Percentiles rank a stretch among this genome's conserved stretches.
Evolutionary conservation across 2,329 filamentous ascomycete genomes (phyloP).

Genomic region (Trichoderma pleuroti): DNA sequence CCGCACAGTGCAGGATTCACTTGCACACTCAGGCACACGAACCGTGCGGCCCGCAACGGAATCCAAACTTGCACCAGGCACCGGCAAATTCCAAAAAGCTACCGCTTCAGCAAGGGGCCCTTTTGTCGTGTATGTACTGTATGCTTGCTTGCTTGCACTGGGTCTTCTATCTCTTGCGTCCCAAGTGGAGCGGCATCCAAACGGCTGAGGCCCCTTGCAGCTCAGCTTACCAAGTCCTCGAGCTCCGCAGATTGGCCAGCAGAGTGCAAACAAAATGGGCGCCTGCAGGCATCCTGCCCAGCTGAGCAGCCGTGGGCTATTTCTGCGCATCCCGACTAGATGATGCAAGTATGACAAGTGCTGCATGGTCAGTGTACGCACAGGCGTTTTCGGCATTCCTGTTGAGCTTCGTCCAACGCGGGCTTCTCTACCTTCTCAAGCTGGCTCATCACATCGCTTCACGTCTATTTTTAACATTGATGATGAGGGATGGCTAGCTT

Average conservation of each 20-base stretch:
- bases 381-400: background rate
- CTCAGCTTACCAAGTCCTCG: slow-evolving; percentile 9
- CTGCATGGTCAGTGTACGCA: background rate
- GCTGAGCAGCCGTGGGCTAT: background rate
- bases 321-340: background rate
- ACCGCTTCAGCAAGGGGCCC: background rate
- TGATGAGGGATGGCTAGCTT: background rate
- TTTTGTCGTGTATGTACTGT: background rate
- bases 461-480: background rate
- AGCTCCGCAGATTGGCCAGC: background rate
- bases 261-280: background rate
- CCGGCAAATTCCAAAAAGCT: background rate
- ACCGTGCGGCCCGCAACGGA: background rate
- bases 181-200: slow-evolving; percentile 7
- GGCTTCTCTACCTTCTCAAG: background rate
- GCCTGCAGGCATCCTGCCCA: background rate
- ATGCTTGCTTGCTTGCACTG: background rate
- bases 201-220: slow-evolving; percentile 6
- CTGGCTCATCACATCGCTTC: background rate
- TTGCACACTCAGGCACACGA: background rate
- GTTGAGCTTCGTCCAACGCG: background rate
- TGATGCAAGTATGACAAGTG: background rate
- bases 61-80: background rate
- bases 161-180: slow-evolving; percentile 12
- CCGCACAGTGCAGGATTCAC: background rate